A percentile compares a stretch with the other conserved stretches of the same genome.
These are phyloP conservation scores for Pyracantha coccinea DNA, from an alignment of 331 rosid species.

Conservation along the genomic window DNA sequence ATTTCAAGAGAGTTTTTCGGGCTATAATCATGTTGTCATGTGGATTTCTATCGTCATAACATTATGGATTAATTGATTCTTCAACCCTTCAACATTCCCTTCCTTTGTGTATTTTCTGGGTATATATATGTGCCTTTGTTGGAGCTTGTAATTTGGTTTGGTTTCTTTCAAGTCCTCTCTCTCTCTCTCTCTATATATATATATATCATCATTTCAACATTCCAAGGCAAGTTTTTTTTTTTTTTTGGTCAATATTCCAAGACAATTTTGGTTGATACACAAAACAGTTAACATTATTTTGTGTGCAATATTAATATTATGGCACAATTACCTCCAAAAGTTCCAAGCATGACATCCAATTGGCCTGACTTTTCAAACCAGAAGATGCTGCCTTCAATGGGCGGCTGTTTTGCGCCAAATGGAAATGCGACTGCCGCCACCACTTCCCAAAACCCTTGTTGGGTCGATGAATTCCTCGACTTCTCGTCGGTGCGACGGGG, in stretches of 20 bases:
- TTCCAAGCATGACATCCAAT: conserved; percentile 58
- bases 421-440: not conserved
- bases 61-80: not conserved
- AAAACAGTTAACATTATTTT: no score
- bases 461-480: conserved; percentile 95
- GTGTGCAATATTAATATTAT: conserved; percentile 11
- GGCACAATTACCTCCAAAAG: conserved; percentile 95
- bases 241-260: not conserved
- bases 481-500: conserved; percentile 75
- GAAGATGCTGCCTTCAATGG: conserved; percentile 34
- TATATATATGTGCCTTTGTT: conserved; percentile 16
- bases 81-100: not conserved
- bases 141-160: not conserved
- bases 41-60: not conserved
- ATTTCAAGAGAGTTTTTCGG: no score
- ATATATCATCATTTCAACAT: not conserved
- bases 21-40: not conserved
- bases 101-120: not conserved
- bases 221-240: not conserved
- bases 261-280: not conserved
- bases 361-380: conserved; percentile 62
- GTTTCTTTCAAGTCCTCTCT: not conserved
- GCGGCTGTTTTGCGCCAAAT: conserved; percentile 21
- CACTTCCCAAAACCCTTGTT: conserved; percentile 43
- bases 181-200: not conserved